Evolutionary conservation across 1,284 basidiomycete genomes (phyloP), one percentile per base, ranked within the genome.

Genomic region (Microstroma glucosiphilum): DNA sequence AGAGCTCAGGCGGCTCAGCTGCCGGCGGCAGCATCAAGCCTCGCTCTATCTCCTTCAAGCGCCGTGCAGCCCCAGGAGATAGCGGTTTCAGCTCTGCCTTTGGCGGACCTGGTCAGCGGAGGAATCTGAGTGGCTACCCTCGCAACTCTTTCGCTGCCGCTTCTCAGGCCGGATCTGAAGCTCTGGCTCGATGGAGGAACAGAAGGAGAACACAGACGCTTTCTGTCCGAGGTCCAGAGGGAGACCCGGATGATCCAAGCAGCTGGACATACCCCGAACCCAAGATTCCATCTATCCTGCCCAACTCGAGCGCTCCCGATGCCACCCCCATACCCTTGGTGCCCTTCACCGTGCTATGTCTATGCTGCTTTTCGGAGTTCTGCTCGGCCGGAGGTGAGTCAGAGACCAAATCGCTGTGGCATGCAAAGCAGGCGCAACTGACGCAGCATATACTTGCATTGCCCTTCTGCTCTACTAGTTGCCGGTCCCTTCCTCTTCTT

Each of bases 371-470:
- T 67, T 76, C 76, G 56, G 77, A 79, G 63, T 79, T 77, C 48
- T 89, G 89, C 71, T 91, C 89, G 85, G 90, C 90, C 7, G 91
- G 91, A 58, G 30, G 30, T 37, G 30, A 37, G 30, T 37, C 30
- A 9, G 9, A 3, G 30, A 37, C 30, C 30, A 37, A 9, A 4
- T 37, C 30, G 30, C 83, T 91, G 12, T 26, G n/a, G 57, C 42
- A 6, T 25, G 15, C 26, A 15, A 25, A 13, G 17, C 42, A 17
- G 8, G 9, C 41, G 23, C 41, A 8, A 37, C 56, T 19, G 13
- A 25, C 46, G n/a, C 11, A 41, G 40, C 17, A 57, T 49, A 3
- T 49, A 11, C 11, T 49, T 49, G 46, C n/a, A 49, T 57, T 51
- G 46, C 9, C 9, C 30, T 3, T 9, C 30, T 37, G 9, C 9